These are phyloP conservation scores for Xylaria sp. DNA, from an alignment of 2,329 filamentous ascomycete genomes.

Conservation along the genomic window DNA sequence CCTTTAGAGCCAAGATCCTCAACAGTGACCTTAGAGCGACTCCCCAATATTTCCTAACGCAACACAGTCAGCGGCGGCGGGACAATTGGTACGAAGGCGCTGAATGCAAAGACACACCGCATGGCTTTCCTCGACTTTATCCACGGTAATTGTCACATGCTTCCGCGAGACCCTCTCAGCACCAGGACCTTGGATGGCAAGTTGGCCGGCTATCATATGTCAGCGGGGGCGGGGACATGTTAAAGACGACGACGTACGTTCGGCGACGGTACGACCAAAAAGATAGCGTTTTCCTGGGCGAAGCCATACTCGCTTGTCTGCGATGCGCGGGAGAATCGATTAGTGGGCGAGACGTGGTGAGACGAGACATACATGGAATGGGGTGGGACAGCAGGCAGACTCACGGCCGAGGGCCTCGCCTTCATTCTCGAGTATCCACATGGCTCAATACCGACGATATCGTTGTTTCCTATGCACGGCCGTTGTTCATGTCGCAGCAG, in stretches of 20 bases:
- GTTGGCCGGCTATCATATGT: slow-evolving; percentile 59
- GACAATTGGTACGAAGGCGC: neutral
- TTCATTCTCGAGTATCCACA: slow-evolving; percentile 63
- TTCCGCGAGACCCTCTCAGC: slow-evolving; percentile 87
- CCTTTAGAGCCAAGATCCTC: slow-evolving; percentile 84
- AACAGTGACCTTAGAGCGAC: slow-evolving; percentile 72
- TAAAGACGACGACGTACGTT: slow-evolving; percentile 53
- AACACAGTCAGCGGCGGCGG: slow-evolving; percentile 6
- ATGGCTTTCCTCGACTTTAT: slow-evolving; percentile 66
- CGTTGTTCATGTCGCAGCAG: neutral
- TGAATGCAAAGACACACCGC: slow-evolving; percentile 57
- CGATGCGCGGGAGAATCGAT: slow-evolving; percentile 20
- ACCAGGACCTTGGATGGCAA: slow-evolving; percentile 64
- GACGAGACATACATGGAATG: neutral
- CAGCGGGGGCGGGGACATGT: neutral
- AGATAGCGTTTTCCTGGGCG: slow-evolving; percentile 84
- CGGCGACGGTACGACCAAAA: slow-evolving; percentile 77
- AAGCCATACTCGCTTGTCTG: slow-evolving; percentile 79
- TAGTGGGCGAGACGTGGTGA: slow-evolving; percentile 9
- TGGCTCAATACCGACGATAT: too few relatives aligned
- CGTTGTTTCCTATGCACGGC: too few relatives aligned
- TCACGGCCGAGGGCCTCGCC: slow-evolving; percentile 54
- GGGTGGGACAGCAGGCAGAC: slow-evolving; percentile 24
- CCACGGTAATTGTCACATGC: slow-evolving; percentile 80
- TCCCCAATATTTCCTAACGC: slow-evolving; percentile 63